Evolutionary conservation across 164 flowering plant genomes (phyloP), one percentile per base, ranked within the genome.

Genomic region (Platanus orientalis): DNA sequence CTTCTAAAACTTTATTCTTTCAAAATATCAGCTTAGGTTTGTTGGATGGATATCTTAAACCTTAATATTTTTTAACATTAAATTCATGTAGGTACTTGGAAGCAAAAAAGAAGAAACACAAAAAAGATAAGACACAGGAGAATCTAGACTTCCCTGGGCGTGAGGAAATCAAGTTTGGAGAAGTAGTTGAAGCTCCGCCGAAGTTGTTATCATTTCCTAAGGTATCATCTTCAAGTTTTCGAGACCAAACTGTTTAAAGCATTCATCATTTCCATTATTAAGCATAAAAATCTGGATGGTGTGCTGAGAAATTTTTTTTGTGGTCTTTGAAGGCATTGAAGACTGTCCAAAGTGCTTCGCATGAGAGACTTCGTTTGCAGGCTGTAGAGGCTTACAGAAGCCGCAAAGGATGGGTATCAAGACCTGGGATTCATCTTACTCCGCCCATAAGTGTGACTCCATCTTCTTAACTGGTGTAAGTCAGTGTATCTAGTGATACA

Each of bases 161-260:
- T 26, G 99, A 94, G 70, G 36, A 45, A 7, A 49, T 69, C 51
- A 20, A 21, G 58, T 92, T 92, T 79, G 98, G 98, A 42, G 98
- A 94, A 0, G 77, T 94, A 48, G 99, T 91, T 67, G 56, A 87
- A 79, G 96, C 97, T 64, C 99, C 99, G 14, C 97, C 92, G 44
- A 91, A 91, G 69, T 68, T 90, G 80, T 61, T 65, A 34, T 63
- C 74, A 34, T 62, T 87, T 71, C 96, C 98, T 0, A 90, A 90
- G 96, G 94, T 88, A 80, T 27, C 32, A 58, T 58, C 25, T 17
- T 54, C 14, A 17, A n/a, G n/a, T n/a, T n/a, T n/a, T n/a, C 62
- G 49, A 44, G 62, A 14, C 58, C 52, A 23, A 28, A 16, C 11
- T 16, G 0, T 45, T 66, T 21, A 20, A 26, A 27, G 16, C 19